These are phyloP conservation scores for Aspergillus japonicus DNA, from an alignment of 2,329 filamentous ascomycete species.

Conservation along the genomic window DNA sequence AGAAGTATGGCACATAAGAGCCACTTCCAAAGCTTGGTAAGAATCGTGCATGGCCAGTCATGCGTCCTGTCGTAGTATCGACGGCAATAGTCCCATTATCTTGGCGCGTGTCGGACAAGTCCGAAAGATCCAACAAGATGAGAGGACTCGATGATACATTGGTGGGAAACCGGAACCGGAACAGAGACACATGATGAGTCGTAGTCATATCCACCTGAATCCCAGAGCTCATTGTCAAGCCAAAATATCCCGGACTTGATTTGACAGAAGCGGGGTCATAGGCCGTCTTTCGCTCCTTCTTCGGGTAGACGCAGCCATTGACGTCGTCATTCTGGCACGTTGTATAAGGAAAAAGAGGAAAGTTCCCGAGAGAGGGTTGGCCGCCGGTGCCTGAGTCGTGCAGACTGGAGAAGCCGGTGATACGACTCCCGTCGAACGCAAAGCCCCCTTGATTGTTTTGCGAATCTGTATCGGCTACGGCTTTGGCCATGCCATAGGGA, in stretches of 20 bases:
- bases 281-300: slow-evolving; percentile 48
- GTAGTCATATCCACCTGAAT: slow-evolving; percentile 66
- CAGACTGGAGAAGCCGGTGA: slow-evolving; percentile 53
- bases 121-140: slow-evolving; percentile 63
- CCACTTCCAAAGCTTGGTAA: slow-evolving; percentile 65
- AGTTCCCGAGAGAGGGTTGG: slow-evolving; percentile 67
- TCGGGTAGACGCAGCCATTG: slow-evolving; percentile 61
- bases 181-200: slow-evolving; percentile 62
- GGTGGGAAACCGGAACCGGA: slow-evolving; percentile 62
- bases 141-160: slow-evolving; percentile 49
- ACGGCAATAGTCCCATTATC: slow-evolving; percentile 62
- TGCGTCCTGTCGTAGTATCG: slow-evolving; percentile 56
- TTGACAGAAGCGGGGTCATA: slow-evolving; percentile 54
- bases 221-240: slow-evolving; percentile 57
- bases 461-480: slow-evolving; percentile 55
- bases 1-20: slow-evolving; percentile 61
- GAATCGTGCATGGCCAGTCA: slow-evolving; percentile 62
- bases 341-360: slow-evolving; percentile 67
- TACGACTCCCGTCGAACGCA: slow-evolving; percentile 50
- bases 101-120: slow-evolving; percentile 60
- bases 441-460: slow-evolving; percentile 56
- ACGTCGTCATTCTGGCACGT: slow-evolving; percentile 61
- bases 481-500: slow-evolving; percentile 57
- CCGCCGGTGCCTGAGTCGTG: slow-evolving; percentile 54
- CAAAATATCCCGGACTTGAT: slow-evolving; percentile 66